Percentiles rank a stretch among this genome's conserved stretches.
phyloP scores from a whole-genome alignment of 139 green algal species.

The Picocystis salinarum region DNA sequence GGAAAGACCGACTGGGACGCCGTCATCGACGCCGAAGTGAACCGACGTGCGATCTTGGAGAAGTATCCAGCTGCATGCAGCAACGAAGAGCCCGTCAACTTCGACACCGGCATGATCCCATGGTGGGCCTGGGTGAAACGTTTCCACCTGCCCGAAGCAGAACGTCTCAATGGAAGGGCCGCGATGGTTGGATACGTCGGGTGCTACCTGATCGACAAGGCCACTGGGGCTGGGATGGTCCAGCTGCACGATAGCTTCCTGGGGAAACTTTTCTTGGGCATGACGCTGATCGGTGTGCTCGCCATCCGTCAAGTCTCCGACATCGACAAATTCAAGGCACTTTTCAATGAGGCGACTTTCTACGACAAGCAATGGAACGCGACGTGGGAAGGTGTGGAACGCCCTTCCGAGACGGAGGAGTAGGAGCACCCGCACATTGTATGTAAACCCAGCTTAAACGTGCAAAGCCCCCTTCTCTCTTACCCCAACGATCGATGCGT shows the following conservation, averaged over 20 bases:
- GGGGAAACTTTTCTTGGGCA: slow-evolving; percentile 66
- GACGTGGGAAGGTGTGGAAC: slow-evolving; percentile 44
- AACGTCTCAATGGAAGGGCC: slow-evolving; percentile 86
- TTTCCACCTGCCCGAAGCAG: slow-evolving; percentile 87
- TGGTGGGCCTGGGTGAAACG: slow-evolving; percentile 84
- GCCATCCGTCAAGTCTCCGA: slow-evolving; percentile 20
- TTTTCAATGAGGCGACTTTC: slow-evolving; percentile 82
- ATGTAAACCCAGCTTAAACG: too few species aligned
- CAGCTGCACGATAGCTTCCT: slow-evolving; percentile 84
- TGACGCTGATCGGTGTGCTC: slow-evolving; percentile 48
- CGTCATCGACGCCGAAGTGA: slow-evolving; percentile 80
- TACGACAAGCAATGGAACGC: slow-evolving; percentile 78
- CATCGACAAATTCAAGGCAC: slow-evolving; percentile 53
- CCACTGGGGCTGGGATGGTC: slow-evolving; percentile 54
- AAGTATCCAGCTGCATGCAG: slow-evolving; percentile 49
- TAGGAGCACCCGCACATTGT: too few species aligned
- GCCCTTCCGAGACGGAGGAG: slow-evolving; percentile 42
- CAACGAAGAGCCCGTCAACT: slow-evolving; percentile 72
- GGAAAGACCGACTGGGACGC: slow-evolving; percentile 57
- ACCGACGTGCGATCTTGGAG: slow-evolving; percentile 63
- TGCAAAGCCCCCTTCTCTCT: too few species aligned
- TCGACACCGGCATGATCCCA: slow-evolving; percentile 79
- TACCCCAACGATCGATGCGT: too few species aligned
- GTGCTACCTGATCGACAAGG: slow-evolving; percentile 50
- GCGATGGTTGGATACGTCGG: slow-evolving; percentile 81